Conservation (phyloP, 768 basidiomycete species). For the Lactarius tabidus region DNA sequence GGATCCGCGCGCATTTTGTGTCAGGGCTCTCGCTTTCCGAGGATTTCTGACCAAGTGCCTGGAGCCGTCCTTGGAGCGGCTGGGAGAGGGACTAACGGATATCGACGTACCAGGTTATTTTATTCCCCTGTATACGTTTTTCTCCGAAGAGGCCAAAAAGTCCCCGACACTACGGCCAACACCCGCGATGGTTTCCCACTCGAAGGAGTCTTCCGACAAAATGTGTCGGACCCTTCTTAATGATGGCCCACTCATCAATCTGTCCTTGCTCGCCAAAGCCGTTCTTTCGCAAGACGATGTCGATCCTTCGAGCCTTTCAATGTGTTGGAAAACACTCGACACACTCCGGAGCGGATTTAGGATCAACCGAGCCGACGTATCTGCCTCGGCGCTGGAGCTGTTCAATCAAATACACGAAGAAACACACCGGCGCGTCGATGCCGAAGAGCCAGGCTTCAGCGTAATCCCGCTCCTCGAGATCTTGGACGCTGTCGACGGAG, state of each 20-base stretch:
- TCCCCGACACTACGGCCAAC: background rate
- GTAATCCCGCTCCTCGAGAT: background rate
- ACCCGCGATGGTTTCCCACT: too few species aligned
- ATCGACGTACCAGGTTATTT: background rate
- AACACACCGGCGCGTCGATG: background rate
- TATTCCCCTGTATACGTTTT: background rate
- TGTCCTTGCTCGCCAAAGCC: background rate
- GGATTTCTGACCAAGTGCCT: background rate
- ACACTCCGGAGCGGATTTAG: conserved; percentile 4
- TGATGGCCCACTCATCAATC: conserved; percentile 11
- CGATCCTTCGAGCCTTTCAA: background rate
- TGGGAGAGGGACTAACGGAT: background rate
- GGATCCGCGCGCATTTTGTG: background rate
- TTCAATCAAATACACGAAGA: background rate
- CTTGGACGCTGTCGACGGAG: background rate
- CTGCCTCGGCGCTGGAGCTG: background rate
- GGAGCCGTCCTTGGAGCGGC: conserved; percentile 1
- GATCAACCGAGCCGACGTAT: background rate
- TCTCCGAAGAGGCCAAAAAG: background rate
- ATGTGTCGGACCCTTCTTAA: background rate
- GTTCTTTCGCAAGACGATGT: background rate
- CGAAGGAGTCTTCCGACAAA: background rate
- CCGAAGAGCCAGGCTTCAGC: background rate
- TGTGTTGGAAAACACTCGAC: conserved; percentile 18
- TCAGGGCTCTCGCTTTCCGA: conserved; percentile 1